These are phyloP conservation scores for Gynandropsis gynandra DNA, from an alignment of 345 rosid genomes.

Conservation along the genomic window DNA sequence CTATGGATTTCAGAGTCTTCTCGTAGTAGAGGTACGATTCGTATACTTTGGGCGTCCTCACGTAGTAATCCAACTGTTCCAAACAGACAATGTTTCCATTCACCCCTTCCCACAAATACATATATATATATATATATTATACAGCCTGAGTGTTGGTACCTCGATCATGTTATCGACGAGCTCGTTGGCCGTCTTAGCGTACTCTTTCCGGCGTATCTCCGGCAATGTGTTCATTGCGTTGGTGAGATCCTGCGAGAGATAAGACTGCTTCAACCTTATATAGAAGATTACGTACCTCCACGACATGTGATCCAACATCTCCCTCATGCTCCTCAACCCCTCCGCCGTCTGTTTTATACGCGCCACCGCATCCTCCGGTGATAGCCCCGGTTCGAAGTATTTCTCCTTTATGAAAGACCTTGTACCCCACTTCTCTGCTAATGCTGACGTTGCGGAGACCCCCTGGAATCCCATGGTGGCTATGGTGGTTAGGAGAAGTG, in stretches of 20 bases:
- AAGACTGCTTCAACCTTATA: constrained; percentile 60
- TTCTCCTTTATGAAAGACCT: constrained; percentile 58
- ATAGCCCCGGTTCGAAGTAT: constrained; percentile 60
- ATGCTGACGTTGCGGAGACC: constrained; percentile 27
- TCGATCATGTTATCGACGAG: constrained; percentile 63
- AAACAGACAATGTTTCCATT: constrained; percentile 10
- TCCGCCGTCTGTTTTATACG: constrained; percentile 86
- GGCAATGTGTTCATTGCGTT: constrained; percentile 60
- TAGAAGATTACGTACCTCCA: constrained; percentile 88
- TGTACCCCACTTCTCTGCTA: constrained; percentile 81
- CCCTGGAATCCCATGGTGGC: too few relatives aligned
- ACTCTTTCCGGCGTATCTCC: constrained; percentile 41
- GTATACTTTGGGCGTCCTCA: constrained; percentile 81
- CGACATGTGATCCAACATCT: constrained; percentile 83
- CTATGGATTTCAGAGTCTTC: constrained; percentile 75
- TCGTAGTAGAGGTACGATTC: constrained; percentile 82
- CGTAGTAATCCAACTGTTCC: constrained; percentile 54
- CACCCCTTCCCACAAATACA: too few relatives aligned
- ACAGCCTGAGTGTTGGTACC: constrained; percentile 31
- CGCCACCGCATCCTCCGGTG: constrained; percentile 75
- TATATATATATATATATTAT: too few relatives aligned
- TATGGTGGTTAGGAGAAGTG: constrained; percentile 31
- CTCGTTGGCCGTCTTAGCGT: constrained; percentile 65
- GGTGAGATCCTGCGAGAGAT: constrained; percentile 75
- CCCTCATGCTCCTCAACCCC: constrained; percentile 67